Evolutionary conservation across 2,329 filamentous ascomycete genomes (phyloP), one percentile per base, ranked within the genome.

Genomic region (Penicillium sp.): DNA sequence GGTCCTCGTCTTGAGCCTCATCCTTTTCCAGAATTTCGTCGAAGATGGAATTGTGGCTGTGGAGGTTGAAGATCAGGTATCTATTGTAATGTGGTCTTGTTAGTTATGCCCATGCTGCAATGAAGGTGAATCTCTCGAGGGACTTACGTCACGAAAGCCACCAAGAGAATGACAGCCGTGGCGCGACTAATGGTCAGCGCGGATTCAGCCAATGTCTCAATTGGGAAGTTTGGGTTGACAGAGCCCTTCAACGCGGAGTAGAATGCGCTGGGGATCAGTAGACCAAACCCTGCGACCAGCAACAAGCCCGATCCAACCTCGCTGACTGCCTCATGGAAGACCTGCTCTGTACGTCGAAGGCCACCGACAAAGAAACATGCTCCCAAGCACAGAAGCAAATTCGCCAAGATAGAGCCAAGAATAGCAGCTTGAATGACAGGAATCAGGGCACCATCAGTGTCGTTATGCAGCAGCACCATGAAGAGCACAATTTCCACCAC

Each of bases 381-480:
- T 0, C 92, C 92, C 28, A 96, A 77, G 67, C 91, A 96, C 0
- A 96, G 81, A 47, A 96, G 78, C 77, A 95, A 84, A 35, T 92
- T 96, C 12, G 92, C 91, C 37, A 96, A 75, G 47, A 96, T 90
- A 0, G 90, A 94, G 38, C 92, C 91, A 0, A 96, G 78, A 57
- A 96, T 93, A 28, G 92, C 91, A 55, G 90, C 90, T 71, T 91
- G 86, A 67, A 96, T 91, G 66, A 95, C 90, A n/a, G 83, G 81
- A 60, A 89, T 77, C 34, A 77, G 62, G 43, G 75, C 71, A n/a
- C 78, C 78, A 11, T 73, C 68, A 20, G 75, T 69, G 35, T 87
- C 73, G 80, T 78, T 82, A 61, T 78, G 76, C 49, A 95, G 81
- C 47, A 96, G 78, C 2, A 93, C 84, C 80, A 94, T 89, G 76